Conservation (phyloP, 352 stramenopile species). For the Globisporangium carolinianum region DNA sequence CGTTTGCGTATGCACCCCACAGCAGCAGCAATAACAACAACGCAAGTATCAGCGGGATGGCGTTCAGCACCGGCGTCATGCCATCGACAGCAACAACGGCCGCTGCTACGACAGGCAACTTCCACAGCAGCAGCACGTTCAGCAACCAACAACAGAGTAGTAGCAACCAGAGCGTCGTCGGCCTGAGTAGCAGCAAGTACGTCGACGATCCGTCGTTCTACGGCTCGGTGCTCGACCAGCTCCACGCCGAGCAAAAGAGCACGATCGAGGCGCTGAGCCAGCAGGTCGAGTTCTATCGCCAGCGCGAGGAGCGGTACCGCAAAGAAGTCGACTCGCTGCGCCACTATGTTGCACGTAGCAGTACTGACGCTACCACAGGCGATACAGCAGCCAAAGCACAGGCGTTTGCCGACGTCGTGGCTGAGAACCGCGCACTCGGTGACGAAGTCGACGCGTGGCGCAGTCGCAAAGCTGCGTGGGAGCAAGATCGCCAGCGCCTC, state of each 20-base stretch:
- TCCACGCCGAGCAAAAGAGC: constrained; percentile 73
- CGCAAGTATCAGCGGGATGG: not conserved
- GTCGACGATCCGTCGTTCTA: constrained; percentile 38
- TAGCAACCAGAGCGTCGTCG: not conserved
- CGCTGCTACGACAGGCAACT: constrained; percentile 1
- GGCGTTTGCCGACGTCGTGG: constrained; percentile 33
- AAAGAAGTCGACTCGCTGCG: constrained; percentile 60
- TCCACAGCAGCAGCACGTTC: constrained; percentile 9
- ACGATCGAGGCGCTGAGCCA: constrained; percentile 75
- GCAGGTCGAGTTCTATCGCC: constrained; percentile 75
- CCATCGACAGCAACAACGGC: not conserved
- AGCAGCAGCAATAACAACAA: not conserved
- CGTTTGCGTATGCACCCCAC: not conserved
- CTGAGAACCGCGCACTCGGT: constrained; percentile 48
- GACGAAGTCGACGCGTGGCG: constrained; percentile 51
- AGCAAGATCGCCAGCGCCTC: constrained; percentile 33
- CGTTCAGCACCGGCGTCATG: not conserved
- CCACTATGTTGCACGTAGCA: constrained; percentile 20
- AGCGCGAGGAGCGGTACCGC: constrained; percentile 59
- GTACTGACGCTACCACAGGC: not conserved
- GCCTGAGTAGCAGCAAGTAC: constrained; percentile 17
- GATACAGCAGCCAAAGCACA: constrained; percentile 10
- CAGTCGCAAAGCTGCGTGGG: constrained; percentile 30
- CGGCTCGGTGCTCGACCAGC: constrained; percentile 56
- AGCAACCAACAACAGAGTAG: constrained; percentile 5